These are phyloP conservation scores for Acanthamoeba royreba DNA, from an alignment of 208 protist genomes.

Conservation along the genomic window DNA sequence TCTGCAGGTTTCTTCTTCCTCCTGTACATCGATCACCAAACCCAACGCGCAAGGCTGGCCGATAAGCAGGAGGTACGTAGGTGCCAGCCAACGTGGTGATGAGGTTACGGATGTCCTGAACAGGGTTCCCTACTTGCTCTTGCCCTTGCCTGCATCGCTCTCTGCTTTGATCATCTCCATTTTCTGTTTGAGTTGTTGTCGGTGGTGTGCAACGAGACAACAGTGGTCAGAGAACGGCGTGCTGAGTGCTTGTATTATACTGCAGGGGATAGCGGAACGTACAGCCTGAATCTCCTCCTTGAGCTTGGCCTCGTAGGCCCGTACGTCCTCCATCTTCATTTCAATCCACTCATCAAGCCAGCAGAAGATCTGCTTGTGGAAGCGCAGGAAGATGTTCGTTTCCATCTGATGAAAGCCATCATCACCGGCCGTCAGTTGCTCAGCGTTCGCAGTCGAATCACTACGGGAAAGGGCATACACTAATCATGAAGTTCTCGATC, in stretches of 20 bases:
- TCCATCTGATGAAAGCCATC: not conserved
- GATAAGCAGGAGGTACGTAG: too few species aligned
- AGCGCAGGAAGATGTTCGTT: slow-evolving; percentile 59
- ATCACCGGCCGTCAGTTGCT: too few species aligned
- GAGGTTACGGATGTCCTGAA: too few species aligned
- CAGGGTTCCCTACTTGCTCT: not conserved
- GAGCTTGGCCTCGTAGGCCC: slow-evolving; percentile 62
- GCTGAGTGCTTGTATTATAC: not conserved
- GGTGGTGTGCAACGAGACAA: too few species aligned
- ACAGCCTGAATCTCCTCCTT: slow-evolving; percentile 54
- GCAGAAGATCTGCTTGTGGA: slow-evolving; percentile 72
- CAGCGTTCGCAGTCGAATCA: too few species aligned
- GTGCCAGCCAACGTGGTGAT: too few species aligned
- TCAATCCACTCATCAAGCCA: slow-evolving; percentile 75
- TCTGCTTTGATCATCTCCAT: not conserved
- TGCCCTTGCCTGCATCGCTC: not conserved
- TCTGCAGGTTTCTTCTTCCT: too few species aligned
- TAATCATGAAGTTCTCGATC: slow-evolving; percentile 57
- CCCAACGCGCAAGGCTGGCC: too few species aligned
- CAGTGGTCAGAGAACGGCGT: too few species aligned
- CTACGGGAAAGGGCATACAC: not conserved
- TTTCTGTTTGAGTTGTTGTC: too few species aligned
- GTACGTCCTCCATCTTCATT: slow-evolving; percentile 72
- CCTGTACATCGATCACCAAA: too few species aligned
- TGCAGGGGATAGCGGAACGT: not conserved